phyloP scores from a whole-genome alignment of 2,329 filamentous ascomycete species.

The Cladobotryum protrusum region DNA sequence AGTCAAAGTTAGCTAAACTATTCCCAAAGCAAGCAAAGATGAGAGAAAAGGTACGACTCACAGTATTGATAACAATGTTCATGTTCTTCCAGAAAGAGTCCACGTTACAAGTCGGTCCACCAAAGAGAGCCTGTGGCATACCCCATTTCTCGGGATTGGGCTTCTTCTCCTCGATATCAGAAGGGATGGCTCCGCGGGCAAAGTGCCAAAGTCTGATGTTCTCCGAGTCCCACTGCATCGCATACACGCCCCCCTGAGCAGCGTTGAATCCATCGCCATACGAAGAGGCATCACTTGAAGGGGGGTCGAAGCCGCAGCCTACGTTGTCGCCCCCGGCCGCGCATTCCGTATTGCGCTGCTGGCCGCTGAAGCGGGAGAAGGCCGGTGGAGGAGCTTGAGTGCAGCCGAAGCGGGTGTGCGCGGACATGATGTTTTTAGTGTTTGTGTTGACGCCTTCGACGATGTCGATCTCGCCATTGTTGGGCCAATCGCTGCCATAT shows the following conservation, averaged over 20 bases:
- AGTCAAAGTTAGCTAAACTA: background rate
- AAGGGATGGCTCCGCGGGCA: slow-evolving; percentile 56
- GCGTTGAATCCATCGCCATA: slow-evolving; percentile 64
- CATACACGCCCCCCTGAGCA: slow-evolving; percentile 61
- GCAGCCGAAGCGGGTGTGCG: slow-evolving; percentile 47
- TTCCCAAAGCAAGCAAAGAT: background rate
- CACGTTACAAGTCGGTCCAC: slow-evolving; percentile 57
- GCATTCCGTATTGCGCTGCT: slow-evolving; percentile 28
- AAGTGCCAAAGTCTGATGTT: slow-evolving; percentile 75
- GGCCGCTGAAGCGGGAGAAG: slow-evolving; percentile 20
- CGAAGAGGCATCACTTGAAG: slow-evolving; percentile 35
- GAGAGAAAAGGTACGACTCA: slow-evolving; percentile 18
- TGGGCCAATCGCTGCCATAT: slow-evolving; percentile 54
- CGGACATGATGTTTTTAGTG: slow-evolving; percentile 53
- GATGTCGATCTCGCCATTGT: slow-evolving; percentile 60
- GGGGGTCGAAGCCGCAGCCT: slow-evolving; percentile 40
- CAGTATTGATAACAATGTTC: slow-evolving; percentile 66
- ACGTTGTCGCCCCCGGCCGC: slow-evolving; percentile 31
- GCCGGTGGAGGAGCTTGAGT: slow-evolving; percentile 16
- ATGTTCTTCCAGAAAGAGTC: slow-evolving; percentile 59
- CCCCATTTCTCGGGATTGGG: slow-evolving; percentile 66
- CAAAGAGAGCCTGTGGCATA: slow-evolving; percentile 62
- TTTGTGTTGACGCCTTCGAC: slow-evolving; percentile 63
- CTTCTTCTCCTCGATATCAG: slow-evolving; percentile 51
- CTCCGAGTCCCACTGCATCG: slow-evolving; percentile 61